Evolutionary conservation across 352 stramenopile species (phyloP).

Genomic region (Pythium grandisporangium): DNA sequence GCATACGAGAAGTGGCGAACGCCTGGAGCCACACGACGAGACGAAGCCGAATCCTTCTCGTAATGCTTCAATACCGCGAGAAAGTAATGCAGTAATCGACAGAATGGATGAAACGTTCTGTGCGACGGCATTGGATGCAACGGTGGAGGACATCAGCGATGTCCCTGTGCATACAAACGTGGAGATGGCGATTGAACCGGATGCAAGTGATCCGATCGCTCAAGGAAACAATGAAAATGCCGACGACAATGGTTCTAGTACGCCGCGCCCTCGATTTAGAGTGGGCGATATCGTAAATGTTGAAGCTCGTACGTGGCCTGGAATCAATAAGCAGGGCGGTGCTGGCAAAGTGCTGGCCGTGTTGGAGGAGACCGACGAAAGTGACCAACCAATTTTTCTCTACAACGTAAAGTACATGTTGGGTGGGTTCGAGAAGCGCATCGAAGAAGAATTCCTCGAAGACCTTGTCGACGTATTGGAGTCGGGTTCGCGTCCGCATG

Average conservation of each 20-base stretch:
- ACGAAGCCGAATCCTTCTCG: neutral
- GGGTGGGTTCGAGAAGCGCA: conserved; percentile 63
- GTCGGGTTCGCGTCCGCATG: conserved; percentile 17
- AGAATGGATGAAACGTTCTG: neutral
- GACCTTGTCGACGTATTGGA: conserved; percentile 8
- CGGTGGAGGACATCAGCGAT: neutral
- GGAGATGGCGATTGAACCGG: neutral
- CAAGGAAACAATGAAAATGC: neutral
- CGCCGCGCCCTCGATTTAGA: conserved; percentile 8
- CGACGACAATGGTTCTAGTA: neutral
- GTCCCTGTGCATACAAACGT: neutral
- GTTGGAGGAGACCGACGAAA: conserved; percentile 15
- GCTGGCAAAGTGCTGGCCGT: conserved; percentile 44
- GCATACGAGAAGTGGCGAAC: conserved; percentile 1
- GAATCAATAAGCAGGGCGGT: conserved; percentile 82
- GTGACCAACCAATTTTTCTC: conserved; percentile 18
- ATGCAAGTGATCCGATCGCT: neutral
- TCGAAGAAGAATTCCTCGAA: conserved; percentile 47
- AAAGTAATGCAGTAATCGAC: neutral
- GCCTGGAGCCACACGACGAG: neutral
- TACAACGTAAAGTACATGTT: conserved; percentile 82
- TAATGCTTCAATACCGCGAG: too few species aligned
- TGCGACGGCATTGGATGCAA: too few species aligned
- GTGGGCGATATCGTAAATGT: conserved; percentile 17
- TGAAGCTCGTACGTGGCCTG: conserved; percentile 60